These are phyloP conservation scores for Triticum turgidum DNA, from an alignment of 176 grass and related monocot species.

Conservation along the genomic window DNA sequence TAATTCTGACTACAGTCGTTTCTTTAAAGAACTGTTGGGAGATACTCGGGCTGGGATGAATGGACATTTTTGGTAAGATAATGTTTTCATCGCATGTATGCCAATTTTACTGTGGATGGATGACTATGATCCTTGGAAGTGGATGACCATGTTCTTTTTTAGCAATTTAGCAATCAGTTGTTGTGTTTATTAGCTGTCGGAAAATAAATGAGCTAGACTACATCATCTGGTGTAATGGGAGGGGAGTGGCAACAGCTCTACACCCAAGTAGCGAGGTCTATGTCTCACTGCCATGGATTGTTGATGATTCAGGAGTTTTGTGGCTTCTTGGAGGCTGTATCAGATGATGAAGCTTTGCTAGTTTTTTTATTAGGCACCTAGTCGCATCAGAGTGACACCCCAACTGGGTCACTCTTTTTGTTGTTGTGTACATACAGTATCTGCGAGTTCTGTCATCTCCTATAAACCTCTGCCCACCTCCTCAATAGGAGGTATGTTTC, in stretches of 20 bases:
- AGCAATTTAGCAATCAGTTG: neutral
- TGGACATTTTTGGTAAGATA: constrained; percentile 19
- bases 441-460: neutral
- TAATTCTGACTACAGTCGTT: constrained; percentile 5
- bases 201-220: neutral
- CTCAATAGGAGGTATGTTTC: constrained; percentile 5
- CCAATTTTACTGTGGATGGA: neutral
- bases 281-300: neutral
- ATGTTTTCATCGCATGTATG: neutral
- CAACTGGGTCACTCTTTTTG: constrained; percentile 29
- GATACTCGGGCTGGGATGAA: neutral
- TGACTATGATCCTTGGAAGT: neutral
- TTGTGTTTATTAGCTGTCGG: neutral
- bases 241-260: neutral
- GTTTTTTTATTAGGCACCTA: constrained; percentile 17
- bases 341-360: neutral
- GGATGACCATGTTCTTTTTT: neutral
- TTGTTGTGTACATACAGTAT: constrained; percentile 36
- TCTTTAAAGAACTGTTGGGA: constrained; percentile 2
- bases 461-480: neutral
- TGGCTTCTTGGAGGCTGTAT: neutral
- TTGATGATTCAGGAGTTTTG: constrained; percentile 10
- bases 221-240: neutral
- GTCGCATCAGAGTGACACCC: neutral
- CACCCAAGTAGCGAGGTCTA: neutral